Evolutionary conservation across 768 basidiomycete species (phyloP), one percentile per base, ranked within the genome.

Genomic region (Panaeolus cyanescens): DNA sequence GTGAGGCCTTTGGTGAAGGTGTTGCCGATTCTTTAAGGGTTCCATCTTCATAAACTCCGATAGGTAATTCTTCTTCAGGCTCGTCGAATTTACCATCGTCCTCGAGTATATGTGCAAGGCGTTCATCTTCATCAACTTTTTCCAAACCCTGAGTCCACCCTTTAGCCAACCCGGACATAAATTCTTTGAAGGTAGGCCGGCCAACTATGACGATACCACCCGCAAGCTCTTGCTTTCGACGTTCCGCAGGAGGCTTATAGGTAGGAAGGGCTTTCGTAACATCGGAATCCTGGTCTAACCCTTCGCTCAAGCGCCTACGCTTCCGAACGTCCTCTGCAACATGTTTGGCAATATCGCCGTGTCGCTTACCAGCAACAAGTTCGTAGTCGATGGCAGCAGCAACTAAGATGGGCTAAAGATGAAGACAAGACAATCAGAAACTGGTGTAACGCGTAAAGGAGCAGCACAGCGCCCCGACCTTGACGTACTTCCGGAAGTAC

Each of bases 401-500:
- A 33, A 96, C 92, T 5, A 99, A 81, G 59, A 96, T 85, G 8
- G 97, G 97, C 97, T 99, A 69, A 56, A 50, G 45, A 40, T n/a
- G n/a, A 55, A 33, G 56, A 62, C 33, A 59, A 66, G 31, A 58
- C 61, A 34, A 67, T 55, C 58, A 28, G 36, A 61, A 15, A 58
- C 42, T 68, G 13, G 58, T 40, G 32, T 37, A 64, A 37, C 37
- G 53, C 53, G 31, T 45, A 54, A 50, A 40, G 60, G 20, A 64
- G 68, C 65, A 57, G 66, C 59, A 32, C 59, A 58, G 37, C 58
- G 57, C 59, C 53, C 86, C 65, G 64, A 97, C 97, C 91, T 97
- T 96, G 79, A 98, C 87, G 77, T 97, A 99, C 81, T 92, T 94
- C 74, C 92, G 90, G 80, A 99, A 99, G 80, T 94, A 93, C 77